phyloP scores from a whole-genome alignment of 345 rosid genomes.

The Laguncularia racemosa region DNA sequence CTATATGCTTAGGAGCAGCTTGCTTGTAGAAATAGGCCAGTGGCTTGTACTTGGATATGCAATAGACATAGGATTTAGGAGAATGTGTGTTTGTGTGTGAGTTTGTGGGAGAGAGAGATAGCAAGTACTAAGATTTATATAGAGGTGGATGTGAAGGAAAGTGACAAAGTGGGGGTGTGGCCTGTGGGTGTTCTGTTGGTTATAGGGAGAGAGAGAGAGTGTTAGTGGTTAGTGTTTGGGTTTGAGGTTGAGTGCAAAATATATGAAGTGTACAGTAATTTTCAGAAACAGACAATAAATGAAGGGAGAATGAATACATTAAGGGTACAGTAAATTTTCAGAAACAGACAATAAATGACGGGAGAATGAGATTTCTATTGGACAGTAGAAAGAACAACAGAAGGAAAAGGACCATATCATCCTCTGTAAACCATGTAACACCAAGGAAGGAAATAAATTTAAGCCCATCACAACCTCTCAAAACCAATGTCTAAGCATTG shows the following conservation, averaged over 20 bases:
- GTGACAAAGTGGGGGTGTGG: constrained; percentile 9
- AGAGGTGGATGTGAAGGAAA: background rate
- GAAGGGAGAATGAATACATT: constrained; percentile 16
- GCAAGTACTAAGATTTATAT: constrained; percentile 6
- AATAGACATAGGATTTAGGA: background rate
- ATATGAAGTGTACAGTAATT: too few relatives aligned
- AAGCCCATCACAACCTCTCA: background rate
- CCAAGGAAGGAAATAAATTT: constrained; percentile 7
- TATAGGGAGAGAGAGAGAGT: constrained; percentile 2
- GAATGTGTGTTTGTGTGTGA: background rate
- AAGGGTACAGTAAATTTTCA: background rate
- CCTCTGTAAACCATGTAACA: constrained; percentile 26
- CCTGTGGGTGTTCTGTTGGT: too few relatives aligned
- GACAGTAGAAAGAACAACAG: constrained; percentile 34
- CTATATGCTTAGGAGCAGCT: background rate
- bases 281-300: constrained; percentile 29
- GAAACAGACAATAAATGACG: constrained; percentile 35
- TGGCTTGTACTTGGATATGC: background rate
- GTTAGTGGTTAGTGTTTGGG: constrained; percentile 1
- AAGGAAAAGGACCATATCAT: constrained; percentile 42
- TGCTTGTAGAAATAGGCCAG: too few relatives aligned
- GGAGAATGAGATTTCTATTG: constrained; percentile 18
- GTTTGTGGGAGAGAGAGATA: background rate
- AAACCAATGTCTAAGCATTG: background rate
- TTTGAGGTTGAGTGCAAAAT: too few relatives aligned